These are phyloP conservation scores for Chrysoporthe deuterocubensis DNA, from an alignment of 2,329 filamentous ascomycete species.

Conservation along the genomic window DNA sequence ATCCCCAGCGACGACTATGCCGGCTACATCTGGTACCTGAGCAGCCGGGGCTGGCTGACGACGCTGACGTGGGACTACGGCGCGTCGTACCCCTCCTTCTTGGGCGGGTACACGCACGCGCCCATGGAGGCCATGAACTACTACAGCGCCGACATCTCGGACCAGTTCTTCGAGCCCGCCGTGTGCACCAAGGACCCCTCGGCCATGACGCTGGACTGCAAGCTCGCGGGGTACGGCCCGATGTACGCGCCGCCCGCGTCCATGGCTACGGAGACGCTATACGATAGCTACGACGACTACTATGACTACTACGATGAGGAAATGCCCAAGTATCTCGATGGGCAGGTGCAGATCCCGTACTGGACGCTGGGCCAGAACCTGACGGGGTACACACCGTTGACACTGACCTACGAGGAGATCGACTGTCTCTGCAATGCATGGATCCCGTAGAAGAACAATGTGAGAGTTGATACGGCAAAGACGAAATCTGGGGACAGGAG, in stretches of 20 bases:
- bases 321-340: background rate
- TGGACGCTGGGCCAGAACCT: background rate
- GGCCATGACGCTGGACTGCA: constrained; percentile 5
- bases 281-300: background rate
- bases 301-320: background rate
- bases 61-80: constrained; percentile 1
- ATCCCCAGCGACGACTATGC: background rate
- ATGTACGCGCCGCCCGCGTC: background rate
- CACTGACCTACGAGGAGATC: background rate
- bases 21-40: constrained; percentile 4
- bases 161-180: constrained; percentile 2
- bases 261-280: background rate
- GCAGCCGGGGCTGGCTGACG: constrained; percentile 1
- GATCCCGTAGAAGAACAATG: background rate
- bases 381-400: background rate
- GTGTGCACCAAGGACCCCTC: constrained; percentile 5
- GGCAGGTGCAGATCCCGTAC: background rate
- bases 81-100: background rate
- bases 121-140: background rate
- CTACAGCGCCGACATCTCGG: constrained; percentile 4
- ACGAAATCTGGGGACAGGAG: background rate
- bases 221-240: background rate
- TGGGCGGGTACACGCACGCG: background rate
- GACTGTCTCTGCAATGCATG: constrained; percentile 5
- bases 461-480: background rate